Conservation (phyloP, 2,329 filamentous ascomycete genomes). For the Fusarium nygamai region DNA sequence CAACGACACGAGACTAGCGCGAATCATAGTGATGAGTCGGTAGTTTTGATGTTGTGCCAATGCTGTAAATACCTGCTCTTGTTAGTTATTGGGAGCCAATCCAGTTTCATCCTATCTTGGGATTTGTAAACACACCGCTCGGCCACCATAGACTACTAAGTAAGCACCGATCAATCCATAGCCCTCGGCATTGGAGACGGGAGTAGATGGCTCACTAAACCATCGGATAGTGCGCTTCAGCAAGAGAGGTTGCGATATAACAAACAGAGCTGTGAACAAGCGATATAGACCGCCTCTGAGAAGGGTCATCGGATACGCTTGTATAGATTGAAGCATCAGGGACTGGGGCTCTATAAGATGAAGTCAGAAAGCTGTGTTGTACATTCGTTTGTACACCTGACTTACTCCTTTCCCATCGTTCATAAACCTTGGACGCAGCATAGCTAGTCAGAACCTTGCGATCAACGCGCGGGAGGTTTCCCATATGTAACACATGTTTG, state of each 20-base stretch:
- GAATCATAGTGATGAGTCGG: not conserved
- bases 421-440: not conserved
- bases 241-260: not conserved
- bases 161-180: not conserved
- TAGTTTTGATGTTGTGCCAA: slow-evolving; percentile 39
- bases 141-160: not conserved
- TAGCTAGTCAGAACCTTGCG: not conserved
- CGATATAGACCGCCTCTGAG: not conserved
- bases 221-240: not conserved
- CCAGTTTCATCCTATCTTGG: not conserved
- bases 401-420: not conserved
- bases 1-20: not conserved
- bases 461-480: slow-evolving; percentile 40
- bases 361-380: not conserved
- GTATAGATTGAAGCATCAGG: not conserved
- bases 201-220: not conserved
- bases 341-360: not conserved
- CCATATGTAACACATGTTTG: not conserved
- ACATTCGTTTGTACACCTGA: not conserved
- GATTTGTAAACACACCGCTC: not conserved
- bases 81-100: not conserved
- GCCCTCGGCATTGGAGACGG: not conserved
- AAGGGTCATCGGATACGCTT: not conserved
- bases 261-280: not conserved
- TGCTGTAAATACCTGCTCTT: slow-evolving; percentile 9